Evolutionary conservation across 2,329 filamentous ascomycete genomes (phyloP), one percentile per base, ranked within the genome.

Genomic region (Blastomyces gilchristii): DNA sequence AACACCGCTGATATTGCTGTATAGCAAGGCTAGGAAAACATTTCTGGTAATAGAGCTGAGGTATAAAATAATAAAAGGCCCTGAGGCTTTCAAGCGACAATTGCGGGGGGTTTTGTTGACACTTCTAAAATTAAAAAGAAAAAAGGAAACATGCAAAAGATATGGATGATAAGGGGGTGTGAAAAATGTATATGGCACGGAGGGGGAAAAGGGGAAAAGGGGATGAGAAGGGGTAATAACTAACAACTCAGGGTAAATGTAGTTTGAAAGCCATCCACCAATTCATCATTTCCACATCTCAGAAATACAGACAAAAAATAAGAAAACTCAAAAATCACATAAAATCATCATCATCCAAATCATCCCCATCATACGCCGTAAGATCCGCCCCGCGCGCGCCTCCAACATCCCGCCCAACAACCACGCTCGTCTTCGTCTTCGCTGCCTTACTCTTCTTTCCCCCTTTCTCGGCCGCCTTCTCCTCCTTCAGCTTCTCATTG

Each of bases 401-500:
- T 77, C 70, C 74, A 75, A 77, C 71, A 82, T 74, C 78, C 82
- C 78, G 72, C 79, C 72, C 77, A 79, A 64, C 86, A 62, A 89
- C 88, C 59, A 97, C 81, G 7, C 85, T 87, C 22, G 89, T 85
- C 86, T 99, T 99, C 49, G 89, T 96, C 86, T 97, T 97, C 66
- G 90, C 89, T 4, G 92, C 92, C 84, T 97, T 97, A 70, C 82
- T 86, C 86, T 97, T 99, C 89, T 97, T 99, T 71, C 88, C 90
- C 62, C 90, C 87, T 82, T 96, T 97, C 68, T 96, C 91, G 3
- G 90, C 85, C 3, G 88, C 87, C 83, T 97, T 97, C 83, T 99
- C 94, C 77, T 97, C 92, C 81, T 91, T 95, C 88, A 97, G 88
- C 83, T 96, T 97, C 84, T 97, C 94, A 75, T 99, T 99, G 74